Evolutionary conservation across 2,329 filamentous ascomycete species (phyloP).

Genomic region (Nigrograna mackinnonii): DNA sequence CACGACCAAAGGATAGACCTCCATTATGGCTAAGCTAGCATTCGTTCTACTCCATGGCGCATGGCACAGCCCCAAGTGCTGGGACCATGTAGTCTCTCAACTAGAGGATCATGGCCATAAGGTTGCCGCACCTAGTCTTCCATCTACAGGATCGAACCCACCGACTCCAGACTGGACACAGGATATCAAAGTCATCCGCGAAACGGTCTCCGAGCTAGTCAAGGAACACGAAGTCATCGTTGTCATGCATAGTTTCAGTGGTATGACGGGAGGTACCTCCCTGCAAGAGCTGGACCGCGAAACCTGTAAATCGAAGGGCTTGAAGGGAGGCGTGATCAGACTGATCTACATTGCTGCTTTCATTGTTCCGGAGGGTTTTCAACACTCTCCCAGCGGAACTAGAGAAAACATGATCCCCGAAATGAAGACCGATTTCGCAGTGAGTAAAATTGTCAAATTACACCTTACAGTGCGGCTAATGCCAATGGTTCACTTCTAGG

Average conservation of each 20-base stretch:
- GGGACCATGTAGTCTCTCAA: constrained; percentile 4
- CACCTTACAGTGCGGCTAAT: not conserved
- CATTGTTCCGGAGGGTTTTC: constrained; percentile 10
- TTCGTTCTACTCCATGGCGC: constrained; percentile 15
- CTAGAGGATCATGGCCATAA: constrained; percentile 1
- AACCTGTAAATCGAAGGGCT: constrained; percentile 1
- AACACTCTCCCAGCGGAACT: constrained; percentile 6
- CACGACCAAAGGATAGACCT: no score
- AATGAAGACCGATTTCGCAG: not conserved
- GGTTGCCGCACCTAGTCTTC: not conserved
- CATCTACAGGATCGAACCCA: not conserved
- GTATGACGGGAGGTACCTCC: constrained; percentile 10
- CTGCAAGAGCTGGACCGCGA: constrained; percentile 10
- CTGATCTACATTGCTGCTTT: constrained; percentile 13
- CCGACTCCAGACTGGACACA: not conserved
- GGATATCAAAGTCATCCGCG: constrained; percentile 5
- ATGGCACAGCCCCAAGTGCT: constrained; percentile 11
- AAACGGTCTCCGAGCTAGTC: constrained; percentile 5
- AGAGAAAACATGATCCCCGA: not conserved
- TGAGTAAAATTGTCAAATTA: not conserved
- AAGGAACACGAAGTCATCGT: constrained; percentile 10
- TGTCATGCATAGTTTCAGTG: constrained; percentile 12
- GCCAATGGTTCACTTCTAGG: not conserved
- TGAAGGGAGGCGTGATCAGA: constrained; percentile 12
- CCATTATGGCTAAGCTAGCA: constrained; percentile 13